Conservation (phyloP, 2,329 filamentous ascomycete genomes). For the Cladophialophora yegresii region DNA sequence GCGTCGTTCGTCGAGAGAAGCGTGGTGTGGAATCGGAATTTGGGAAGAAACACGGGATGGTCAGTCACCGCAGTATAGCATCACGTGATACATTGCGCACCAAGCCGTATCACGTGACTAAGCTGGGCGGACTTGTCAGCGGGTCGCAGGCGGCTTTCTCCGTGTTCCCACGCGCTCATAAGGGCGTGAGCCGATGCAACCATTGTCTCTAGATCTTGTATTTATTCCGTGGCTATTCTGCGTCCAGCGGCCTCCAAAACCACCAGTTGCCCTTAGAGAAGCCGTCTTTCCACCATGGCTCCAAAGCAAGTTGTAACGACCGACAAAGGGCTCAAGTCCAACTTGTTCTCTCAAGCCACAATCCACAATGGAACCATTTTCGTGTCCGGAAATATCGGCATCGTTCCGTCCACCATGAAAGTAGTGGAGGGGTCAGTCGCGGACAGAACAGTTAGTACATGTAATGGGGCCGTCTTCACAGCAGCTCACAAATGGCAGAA, state of each 20-base stretch:
- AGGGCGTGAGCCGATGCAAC: neutral
- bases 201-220: neutral
- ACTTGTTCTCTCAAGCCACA: constrained; percentile 38
- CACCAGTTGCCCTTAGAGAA: neutral
- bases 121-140: constrained; percentile 7
- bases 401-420: constrained; percentile 33
- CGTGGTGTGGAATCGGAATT: neutral
- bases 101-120: neutral
- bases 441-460: constrained; percentile 35
- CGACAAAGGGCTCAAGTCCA: constrained; percentile 36
- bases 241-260: neutral
- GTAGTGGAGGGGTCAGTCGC: constrained; percentile 35
- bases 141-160: neutral
- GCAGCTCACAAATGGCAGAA: constrained; percentile 11
- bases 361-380: constrained; percentile 38
- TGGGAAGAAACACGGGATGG: neutral
- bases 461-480: neutral
- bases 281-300: constrained; percentile 25
- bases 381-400: constrained; percentile 37
- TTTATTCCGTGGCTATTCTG: neutral
- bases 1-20: neutral
- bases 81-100: neutral
- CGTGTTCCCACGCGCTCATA: neutral
- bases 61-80: neutral
- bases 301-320: constrained; percentile 31